Conservation (phyloP, 345 rosid genomes). For the Gossypium stocksii region DNA sequence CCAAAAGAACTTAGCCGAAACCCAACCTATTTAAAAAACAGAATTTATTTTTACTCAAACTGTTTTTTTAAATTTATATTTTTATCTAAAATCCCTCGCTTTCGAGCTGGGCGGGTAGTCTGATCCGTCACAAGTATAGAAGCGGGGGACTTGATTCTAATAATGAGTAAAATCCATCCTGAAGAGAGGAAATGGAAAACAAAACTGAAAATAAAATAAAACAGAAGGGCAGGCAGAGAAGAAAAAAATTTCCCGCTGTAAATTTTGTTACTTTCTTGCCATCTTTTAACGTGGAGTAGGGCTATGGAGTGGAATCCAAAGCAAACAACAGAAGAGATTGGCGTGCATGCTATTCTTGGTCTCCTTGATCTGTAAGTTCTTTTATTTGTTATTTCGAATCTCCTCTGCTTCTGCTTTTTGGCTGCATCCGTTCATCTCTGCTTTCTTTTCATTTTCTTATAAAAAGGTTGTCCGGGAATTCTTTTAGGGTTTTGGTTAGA, state of each 20-base stretch:
- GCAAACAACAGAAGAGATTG: neutral
- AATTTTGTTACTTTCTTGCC: too few relatives aligned
- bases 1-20: too few relatives aligned
- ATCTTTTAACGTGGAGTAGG: neutral
- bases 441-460: neutral
- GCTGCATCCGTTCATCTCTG: neutral
- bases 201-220: neutral
- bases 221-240: neutral
- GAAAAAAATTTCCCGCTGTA: neutral
- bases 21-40: too few relatives aligned
- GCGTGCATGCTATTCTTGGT: neutral
- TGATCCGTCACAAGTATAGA: too few relatives aligned
- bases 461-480: neutral
- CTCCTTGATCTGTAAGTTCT: neutral
- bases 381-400: neutral
- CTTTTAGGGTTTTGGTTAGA: conserved; percentile 10
- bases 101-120: too few relatives aligned
- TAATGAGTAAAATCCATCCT: too few relatives aligned
- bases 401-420: neutral
- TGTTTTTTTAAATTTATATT: too few relatives aligned
- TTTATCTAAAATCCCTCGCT: fast-evolving
- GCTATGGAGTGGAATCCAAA: conserved; percentile 6
- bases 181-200: neutral
- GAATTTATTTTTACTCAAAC: too few relatives aligned
- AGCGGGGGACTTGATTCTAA: too few relatives aligned